Percentiles rank a stretch among this genome's conserved stretches.
phyloP scores from a whole-genome alignment of 106 monocot genomes.

The Vanilla planifolia region DNA sequence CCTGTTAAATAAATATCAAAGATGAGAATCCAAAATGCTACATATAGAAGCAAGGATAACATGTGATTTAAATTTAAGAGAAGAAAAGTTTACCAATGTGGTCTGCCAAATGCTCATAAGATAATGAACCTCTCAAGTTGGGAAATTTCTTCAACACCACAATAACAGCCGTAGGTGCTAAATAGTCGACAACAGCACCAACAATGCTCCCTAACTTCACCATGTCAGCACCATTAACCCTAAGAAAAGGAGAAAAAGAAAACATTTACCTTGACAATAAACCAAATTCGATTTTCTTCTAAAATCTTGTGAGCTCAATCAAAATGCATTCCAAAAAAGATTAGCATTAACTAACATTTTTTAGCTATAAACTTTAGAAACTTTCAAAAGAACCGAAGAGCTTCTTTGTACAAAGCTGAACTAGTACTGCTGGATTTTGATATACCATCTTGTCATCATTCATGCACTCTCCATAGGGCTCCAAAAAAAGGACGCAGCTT shows the following conservation, averaged over 20 bases:
- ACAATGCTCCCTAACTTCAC: conserved; percentile 56
- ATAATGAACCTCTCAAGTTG: conserved; percentile 52
- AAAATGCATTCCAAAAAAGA: too few relatives aligned
- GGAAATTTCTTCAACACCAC: conserved; percentile 29
- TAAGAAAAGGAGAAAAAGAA: conserved; percentile 12
- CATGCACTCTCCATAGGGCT: too few relatives aligned
- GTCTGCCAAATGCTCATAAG: conserved; percentile 83
- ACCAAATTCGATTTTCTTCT: too few relatives aligned
- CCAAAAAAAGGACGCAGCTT: too few relatives aligned
- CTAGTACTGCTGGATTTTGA: too few relatives aligned
- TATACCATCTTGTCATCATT: too few relatives aligned
- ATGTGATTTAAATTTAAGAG: neutral
- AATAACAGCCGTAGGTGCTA: conserved; percentile 60
- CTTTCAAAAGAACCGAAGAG: too few relatives aligned
- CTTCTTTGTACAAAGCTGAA: too few relatives aligned
- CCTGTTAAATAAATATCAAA: conserved; percentile 27
- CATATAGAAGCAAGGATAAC: neutral
- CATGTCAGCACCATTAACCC: conserved; percentile 22
- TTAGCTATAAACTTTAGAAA: too few relatives aligned
- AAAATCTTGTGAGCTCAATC: too few relatives aligned
- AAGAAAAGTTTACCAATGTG: conserved; percentile 33
- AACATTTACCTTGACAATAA: too few relatives aligned
- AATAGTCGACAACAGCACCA: conserved; percentile 65
- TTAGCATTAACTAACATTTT: too few relatives aligned
- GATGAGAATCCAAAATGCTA: neutral